phyloP scores from a whole-genome alignment of 75 land plant genomes.

The Picea glauca region DNA sequence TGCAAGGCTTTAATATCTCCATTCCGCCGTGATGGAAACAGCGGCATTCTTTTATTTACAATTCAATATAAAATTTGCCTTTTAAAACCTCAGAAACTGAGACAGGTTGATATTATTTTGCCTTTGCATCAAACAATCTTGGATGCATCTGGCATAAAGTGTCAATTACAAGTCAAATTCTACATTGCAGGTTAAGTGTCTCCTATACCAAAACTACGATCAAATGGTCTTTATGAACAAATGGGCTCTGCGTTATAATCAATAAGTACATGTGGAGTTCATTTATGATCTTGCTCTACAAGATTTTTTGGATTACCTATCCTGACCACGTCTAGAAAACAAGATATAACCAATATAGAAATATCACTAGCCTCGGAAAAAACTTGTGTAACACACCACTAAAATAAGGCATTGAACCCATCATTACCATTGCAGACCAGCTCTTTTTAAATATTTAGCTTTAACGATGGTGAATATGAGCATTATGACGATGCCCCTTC shows the following conservation, averaged over 20 bases:
- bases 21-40: background rate
- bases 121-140: background rate
- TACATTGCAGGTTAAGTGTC: background rate
- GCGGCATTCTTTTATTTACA: background rate
- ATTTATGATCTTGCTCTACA: background rate
- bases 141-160: background rate
- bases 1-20: background rate
- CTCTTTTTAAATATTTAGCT: background rate
- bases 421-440: background rate
- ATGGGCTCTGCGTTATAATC: background rate
- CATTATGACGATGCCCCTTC: slow-evolving; percentile 25
- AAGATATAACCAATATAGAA: background rate
- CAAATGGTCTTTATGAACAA: background rate
- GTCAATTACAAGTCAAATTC: background rate
- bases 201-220: slow-evolving; percentile 1
- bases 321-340: background rate
- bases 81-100: background rate
- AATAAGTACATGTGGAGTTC: background rate
- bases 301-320: background rate
- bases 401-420: background rate
- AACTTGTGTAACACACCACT: background rate
- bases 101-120: background rate
- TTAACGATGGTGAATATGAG: slow-evolving; percentile 7
- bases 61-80: background rate
- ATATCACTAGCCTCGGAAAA: background rate